phyloP scores from a whole-genome alignment of 2,329 filamentous ascomycete genomes.

The Aspergillus viridinutans region DNA sequence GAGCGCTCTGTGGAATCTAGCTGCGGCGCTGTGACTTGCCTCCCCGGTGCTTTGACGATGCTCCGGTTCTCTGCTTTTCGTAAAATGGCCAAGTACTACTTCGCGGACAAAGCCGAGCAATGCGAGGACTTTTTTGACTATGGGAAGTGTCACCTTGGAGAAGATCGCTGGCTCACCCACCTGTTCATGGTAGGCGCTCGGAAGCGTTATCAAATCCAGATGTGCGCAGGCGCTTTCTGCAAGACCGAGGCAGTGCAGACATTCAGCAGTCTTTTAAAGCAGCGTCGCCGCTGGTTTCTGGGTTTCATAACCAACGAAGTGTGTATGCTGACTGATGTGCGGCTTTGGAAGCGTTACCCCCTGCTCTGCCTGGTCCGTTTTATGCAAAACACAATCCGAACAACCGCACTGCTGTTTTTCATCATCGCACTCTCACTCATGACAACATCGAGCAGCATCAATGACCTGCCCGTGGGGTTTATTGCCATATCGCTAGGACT shows the following conservation, averaged over 20 bases:
- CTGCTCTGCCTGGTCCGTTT: constrained; percentile 81
- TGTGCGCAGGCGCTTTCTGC: constrained; percentile 97
- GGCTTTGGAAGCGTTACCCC: constrained; percentile 87
- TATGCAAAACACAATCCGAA: constrained; percentile 94
- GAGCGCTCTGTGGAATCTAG: constrained; percentile 93
- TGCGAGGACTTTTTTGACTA: constrained; percentile 96
- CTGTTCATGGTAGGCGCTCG: constrained; percentile 98
- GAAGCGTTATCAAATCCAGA: constrained; percentile 90
- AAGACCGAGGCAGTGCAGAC: constrained; percentile 96
- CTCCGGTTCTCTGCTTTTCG: constrained; percentile 93
- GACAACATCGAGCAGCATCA: constrained; percentile 73
- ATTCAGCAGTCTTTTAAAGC: constrained; percentile 80
- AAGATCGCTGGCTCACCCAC: constrained; percentile 95
- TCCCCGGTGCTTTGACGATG: constrained; percentile 93
- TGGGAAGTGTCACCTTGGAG: constrained; percentile 89
- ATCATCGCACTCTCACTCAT: constrained; percentile 84
- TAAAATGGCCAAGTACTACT: constrained; percentile 97
- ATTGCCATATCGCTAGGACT: constrained; percentile 87
- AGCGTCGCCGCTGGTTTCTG: constrained; percentile 92
- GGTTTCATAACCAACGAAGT: constrained; percentile 98
- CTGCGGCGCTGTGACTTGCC: constrained; percentile 88
- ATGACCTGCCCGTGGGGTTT: constrained; percentile 83
- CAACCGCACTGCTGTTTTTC: constrained; percentile 89
- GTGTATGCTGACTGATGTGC: constrained; percentile 93
- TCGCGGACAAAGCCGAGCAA: constrained; percentile 92